phyloP scores from a whole-genome alignment of 2,329 filamentous ascomycete genomes.

The Penicillium sp. region DNA sequence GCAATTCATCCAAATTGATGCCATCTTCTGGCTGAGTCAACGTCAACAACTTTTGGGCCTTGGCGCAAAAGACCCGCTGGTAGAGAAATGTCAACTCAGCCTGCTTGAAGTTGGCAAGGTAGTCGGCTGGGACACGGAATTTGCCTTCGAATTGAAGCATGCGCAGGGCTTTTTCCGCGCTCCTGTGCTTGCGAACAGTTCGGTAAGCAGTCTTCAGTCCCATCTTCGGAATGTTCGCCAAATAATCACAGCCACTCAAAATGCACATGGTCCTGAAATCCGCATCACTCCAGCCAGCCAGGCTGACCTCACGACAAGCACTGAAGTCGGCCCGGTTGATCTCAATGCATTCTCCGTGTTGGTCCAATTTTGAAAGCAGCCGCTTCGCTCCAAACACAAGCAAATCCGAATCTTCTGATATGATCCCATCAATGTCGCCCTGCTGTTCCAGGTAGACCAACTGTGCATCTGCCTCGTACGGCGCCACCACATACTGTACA shows the following conservation, averaged over 20 bases:
- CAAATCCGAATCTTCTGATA: constrained; percentile 95
- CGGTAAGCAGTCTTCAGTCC: constrained; percentile 93
- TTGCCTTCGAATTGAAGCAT: constrained; percentile 90
- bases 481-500: constrained; percentile 87
- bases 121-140: constrained; percentile 75
- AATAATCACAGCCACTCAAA: constrained; percentile 92
- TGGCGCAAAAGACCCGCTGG: constrained; percentile 90
- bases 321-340: constrained; percentile 88
- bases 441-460: constrained; percentile 88
- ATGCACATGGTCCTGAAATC: constrained; percentile 97
- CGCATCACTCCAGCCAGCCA: constrained; percentile 87
- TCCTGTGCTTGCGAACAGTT: constrained; percentile 86
- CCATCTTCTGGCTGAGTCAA: constrained; percentile 67
- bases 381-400: constrained; percentile 92
- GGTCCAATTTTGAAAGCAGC: constrained; percentile 89
- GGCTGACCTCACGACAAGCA: constrained; percentile 80
- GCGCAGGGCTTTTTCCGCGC: constrained; percentile 76
- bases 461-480: constrained; percentile 97
- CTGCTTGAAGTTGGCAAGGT: constrained; percentile 76
- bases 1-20: constrained; percentile 68
- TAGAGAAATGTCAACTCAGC: constrained; percentile 92
- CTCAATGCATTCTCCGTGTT: constrained; percentile 90
- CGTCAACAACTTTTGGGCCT: constrained; percentile 69
- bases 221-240: constrained; percentile 80
- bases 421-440: constrained; percentile 79